Evolutionary conservation across 495 filamentous ascomycete species (phyloP).

Genomic region (Usnea hakonensis): DNA sequence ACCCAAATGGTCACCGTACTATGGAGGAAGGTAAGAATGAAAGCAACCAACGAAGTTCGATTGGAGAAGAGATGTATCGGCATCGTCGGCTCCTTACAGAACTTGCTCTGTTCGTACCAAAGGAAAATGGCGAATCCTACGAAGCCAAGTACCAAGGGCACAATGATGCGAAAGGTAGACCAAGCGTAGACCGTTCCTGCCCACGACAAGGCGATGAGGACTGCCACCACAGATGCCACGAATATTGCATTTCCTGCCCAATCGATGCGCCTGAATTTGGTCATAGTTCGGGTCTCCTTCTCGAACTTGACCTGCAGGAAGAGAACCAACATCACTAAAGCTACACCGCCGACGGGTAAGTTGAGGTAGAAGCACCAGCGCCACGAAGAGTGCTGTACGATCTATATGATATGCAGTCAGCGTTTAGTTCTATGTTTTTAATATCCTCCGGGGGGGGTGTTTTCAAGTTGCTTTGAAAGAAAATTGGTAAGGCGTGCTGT

Average conservation of each 20-base stretch:
- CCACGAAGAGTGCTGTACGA: too few relatives aligned
- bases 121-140: conserved; percentile 20
- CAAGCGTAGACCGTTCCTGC: conserved; percentile 49
- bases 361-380: conserved; percentile 66
- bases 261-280: conserved; percentile 42
- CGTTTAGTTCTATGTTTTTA: too few relatives aligned
- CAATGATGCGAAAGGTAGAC: conserved; percentile 41
- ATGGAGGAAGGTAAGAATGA: conserved; percentile 25
- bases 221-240: conserved; percentile 33
- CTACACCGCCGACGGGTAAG: conserved; percentile 44
- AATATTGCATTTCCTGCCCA: conserved; percentile 49
- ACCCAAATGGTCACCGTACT: conserved; percentile 27
- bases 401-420: too few relatives aligned
- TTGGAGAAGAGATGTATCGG: conserved; percentile 23
- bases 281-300: conserved; percentile 14
- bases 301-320: conserved; percentile 35
- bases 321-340: conserved; percentile 42
- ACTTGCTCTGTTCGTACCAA: conserved; percentile 1
- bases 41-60: conserved; percentile 18
- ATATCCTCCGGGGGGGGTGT: too few relatives aligned
- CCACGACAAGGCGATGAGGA: conserved; percentile 50
- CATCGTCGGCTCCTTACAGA: conserved; percentile 17
- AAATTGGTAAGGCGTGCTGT: too few relatives aligned
- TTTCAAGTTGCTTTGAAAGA: too few relatives aligned
- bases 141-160: conserved; percentile 23